Conservation (phyloP, 2,329 filamentous ascomycete genomes). For the Sporothrix euskadiensis region DNA sequence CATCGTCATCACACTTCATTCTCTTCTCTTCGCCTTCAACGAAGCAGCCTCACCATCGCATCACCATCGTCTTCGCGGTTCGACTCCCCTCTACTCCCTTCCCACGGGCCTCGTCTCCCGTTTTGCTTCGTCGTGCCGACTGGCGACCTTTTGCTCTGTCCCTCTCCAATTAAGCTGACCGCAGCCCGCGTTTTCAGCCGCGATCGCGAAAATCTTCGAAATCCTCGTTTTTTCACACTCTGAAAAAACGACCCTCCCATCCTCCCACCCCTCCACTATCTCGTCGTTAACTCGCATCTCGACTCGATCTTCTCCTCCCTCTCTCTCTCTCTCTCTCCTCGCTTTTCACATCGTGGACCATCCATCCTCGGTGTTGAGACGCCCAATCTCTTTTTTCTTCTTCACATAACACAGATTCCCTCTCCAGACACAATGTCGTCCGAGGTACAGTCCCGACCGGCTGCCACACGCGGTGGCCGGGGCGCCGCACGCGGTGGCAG, state of each 20-base stretch:
- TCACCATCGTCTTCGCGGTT: slow-evolving; percentile 10
- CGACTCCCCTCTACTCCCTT: slow-evolving; percentile 17
- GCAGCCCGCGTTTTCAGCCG: slow-evolving; percentile 8
- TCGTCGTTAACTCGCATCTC: neutral
- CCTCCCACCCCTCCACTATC: neutral
- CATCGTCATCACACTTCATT: slow-evolving; percentile 24
- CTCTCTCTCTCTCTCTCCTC: neutral
- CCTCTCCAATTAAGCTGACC: neutral
- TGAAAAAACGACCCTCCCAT: slow-evolving; percentile 7
- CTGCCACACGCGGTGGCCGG: slow-evolving; percentile 77
- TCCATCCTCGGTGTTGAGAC: slow-evolving; percentile 15
- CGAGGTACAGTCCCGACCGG: slow-evolving; percentile 84
- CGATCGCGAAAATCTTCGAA: slow-evolving; percentile 24
- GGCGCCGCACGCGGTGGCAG: slow-evolving; percentile 84
- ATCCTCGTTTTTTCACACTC: slow-evolving; percentile 18
- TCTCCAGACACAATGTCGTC: slow-evolving; percentile 75
- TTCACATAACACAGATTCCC: slow-evolving; percentile 38
- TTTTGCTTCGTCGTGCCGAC: slow-evolving; percentile 23
- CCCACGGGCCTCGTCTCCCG: slow-evolving; percentile 23
- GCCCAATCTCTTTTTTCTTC: neutral
- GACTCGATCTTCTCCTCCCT: neutral
- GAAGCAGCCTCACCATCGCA: slow-evolving; percentile 11
- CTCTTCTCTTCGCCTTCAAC: neutral
- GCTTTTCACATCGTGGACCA: slow-evolving; percentile 11
- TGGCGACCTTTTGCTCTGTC: slow-evolving; percentile 3